Conservation (phyloP, 805 yeast genomes). For the Pichia deserticola region DNA sequence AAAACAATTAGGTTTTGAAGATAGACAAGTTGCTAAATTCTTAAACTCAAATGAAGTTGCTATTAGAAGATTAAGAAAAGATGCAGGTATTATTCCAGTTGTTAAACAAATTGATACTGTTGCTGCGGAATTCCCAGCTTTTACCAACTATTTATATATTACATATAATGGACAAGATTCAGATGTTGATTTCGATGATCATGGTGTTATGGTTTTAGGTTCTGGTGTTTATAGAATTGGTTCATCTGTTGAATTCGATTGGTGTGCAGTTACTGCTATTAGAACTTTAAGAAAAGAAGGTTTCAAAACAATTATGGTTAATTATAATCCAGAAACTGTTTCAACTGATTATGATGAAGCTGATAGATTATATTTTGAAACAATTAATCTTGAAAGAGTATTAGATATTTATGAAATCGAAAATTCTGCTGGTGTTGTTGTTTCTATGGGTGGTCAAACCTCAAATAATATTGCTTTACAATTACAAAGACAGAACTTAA, state of each 20-base stretch:
- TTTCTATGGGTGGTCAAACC: constrained; percentile 98
- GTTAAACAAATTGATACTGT: constrained; percentile 97
- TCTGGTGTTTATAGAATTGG: constrained; percentile 99
- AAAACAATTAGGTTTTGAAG: constrained; percentile 94
- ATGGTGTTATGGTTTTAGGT: constrained; percentile 93
- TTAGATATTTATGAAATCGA: constrained; percentile 92
- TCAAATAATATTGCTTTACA: constrained; percentile 94
- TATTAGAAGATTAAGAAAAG: constrained; percentile 81
- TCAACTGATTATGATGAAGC: constrained; percentile 99
- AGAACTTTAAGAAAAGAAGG: constrained; percentile 85
- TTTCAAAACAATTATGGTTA: constrained; percentile 89
- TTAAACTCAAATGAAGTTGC: constrained; percentile 87
- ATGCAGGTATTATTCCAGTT: constrained; percentile 79
- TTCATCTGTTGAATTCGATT: constrained; percentile 96
- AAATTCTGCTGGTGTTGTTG: constrained; percentile 83
- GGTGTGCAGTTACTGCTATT: constrained; percentile 98
- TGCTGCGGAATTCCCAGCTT: constrained; percentile 98
- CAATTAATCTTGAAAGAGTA: constrained; percentile 88
- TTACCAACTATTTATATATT: constrained; percentile 87
- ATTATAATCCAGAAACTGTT: constrained; percentile 97
- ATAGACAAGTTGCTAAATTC: constrained; percentile 89
- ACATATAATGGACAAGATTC: constrained; percentile 89
- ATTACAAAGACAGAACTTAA: constrained; percentile 88
- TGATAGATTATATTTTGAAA: constrained; percentile 93
- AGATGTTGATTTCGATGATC: constrained; percentile 83